phyloP scores from a whole-genome alignment of 2,329 filamentous ascomycete genomes.

The Ophiosphaerella narmari region DNA sequence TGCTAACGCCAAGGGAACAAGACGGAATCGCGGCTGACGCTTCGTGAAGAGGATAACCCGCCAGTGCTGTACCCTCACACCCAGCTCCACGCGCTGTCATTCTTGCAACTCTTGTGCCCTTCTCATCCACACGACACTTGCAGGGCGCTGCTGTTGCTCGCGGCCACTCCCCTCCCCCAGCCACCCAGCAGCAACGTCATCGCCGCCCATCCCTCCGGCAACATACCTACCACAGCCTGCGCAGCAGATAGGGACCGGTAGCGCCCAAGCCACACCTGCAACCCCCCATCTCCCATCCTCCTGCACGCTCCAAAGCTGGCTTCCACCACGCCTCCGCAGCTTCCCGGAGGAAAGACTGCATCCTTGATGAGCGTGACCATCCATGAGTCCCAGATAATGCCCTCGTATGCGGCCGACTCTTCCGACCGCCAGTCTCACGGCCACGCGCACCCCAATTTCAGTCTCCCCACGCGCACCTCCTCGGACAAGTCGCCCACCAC shows the following conservation, averaged over 20 bases:
- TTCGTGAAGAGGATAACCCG: neutral
- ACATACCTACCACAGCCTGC: neutral
- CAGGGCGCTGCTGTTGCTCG: constrained; percentile 1
- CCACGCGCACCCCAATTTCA: constrained; percentile 43
- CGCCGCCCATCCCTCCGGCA: constrained; percentile 14
- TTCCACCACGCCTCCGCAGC: constrained; percentile 32
- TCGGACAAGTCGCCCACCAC: constrained; percentile 28
- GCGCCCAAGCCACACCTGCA: constrained; percentile 12
- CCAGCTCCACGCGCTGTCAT: constrained; percentile 16
- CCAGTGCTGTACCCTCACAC: neutral
- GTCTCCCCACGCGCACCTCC: constrained; percentile 31
- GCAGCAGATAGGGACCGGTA: too few relatives aligned
- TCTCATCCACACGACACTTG: constrained; percentile 1
- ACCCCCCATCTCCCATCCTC: neutral
- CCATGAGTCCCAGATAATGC: constrained; percentile 53
- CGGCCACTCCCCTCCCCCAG: constrained; percentile 3
- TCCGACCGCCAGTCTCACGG: constrained; percentile 34
- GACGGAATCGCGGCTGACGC: constrained; percentile 4
- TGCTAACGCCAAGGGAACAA: constrained; percentile 1
- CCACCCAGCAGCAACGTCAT: constrained; percentile 1
- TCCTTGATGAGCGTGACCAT: constrained; percentile 39
- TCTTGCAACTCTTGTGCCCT: constrained; percentile 16
- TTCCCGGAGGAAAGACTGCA: constrained; percentile 31
- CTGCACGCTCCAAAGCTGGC: constrained; percentile 25
- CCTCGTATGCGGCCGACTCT: constrained; percentile 55